Evolutionary conservation across 495 filamentous ascomycete genomes (phyloP), one percentile per base, ranked within the genome.

Genomic region (Cudoniella acicularis): DNA sequence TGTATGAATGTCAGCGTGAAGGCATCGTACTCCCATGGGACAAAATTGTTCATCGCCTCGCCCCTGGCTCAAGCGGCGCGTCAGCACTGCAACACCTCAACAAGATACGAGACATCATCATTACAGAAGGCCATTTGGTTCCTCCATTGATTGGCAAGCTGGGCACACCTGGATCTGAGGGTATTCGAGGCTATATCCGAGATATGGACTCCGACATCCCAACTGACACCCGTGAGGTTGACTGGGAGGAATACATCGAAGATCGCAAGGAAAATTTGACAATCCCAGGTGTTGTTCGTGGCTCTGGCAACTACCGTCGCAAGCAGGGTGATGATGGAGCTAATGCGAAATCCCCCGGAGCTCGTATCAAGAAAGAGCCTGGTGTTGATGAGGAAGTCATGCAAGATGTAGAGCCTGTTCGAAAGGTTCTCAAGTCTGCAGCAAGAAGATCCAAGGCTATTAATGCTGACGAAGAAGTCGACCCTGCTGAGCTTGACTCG

Each of bases 121-220:
- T 75, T 10, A 47, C 59, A 17, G 69, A 72, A 58, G 72, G 72
- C 16, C 69, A 73, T 46, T 40, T 73, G 20, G 70, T 75, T 21
- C 71, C 72, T 13, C 72, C 72, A 6, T 42, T 62, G n/a, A 36
- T 57, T 40, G 57, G 64, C 22, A 70, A 65, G 16, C 49, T 53
- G 2, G 40, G 56, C 1, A 42, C 47, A n/a, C n/a, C 20, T 0
- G 27, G 59, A 2, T 59, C 70, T 49, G 56, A 49, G 4, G 47
- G 45, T 10, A 63, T 71, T 45, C 67, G 72, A 13, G 72, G 70
- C 3, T 72, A 64, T 40, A 49, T 73, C 17, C 65, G 71, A 8
- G 59, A 67, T 22, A 30, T 50, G 40, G 41, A 61, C 10, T 47
- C 26, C 3, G 26, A 60, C 1, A 56, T 48, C 17, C 54, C 64